A percentile compares a stretch with the other conserved stretches of the same genome.
These are phyloP conservation scores for Rhodotorula sphaerocarpa DNA, from an alignment of 768 basidiomycete genomes.

Conservation along the genomic window DNA sequence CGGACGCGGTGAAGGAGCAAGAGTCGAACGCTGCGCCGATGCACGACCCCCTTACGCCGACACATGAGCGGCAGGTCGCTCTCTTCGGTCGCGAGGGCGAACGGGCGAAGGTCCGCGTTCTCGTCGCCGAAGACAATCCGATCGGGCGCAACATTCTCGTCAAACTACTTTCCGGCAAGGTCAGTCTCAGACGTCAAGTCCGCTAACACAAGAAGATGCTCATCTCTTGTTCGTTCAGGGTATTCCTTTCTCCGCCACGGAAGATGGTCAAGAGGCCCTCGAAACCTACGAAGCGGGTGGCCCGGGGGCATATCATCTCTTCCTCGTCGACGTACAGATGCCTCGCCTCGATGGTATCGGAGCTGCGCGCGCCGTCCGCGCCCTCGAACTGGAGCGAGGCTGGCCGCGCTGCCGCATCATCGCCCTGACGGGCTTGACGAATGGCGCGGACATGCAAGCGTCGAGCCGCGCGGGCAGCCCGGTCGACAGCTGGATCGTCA, in stretches of 20 bases:
- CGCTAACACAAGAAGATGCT: too few relatives aligned
- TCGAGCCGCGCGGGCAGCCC: constrained; percentile 2
- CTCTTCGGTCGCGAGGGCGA: neutral
- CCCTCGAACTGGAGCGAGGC: neutral
- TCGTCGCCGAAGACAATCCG: constrained; percentile 29
- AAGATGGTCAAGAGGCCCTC: constrained; percentile 25
- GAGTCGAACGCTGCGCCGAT: neutral
- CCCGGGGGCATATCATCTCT: neutral
- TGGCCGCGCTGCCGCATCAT: constrained; percentile 9
- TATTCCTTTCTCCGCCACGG: constrained; percentile 15
- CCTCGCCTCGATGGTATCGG: constrained; percentile 23
- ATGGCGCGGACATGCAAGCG: constrained; percentile 19
- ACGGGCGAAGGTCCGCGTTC: constrained; percentile 5
- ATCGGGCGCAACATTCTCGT: constrained; percentile 22
- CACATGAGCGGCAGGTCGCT: too few relatives aligned
- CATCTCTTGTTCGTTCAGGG: too few relatives aligned
- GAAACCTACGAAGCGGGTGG: constrained; percentile 5
- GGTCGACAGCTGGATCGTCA: constrained; percentile 28
- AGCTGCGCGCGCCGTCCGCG: constrained; percentile 8
- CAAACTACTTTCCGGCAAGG: constrained; percentile 25
- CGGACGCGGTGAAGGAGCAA: neutral
- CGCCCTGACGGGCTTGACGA: constrained; percentile 22
- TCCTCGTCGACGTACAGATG: constrained; percentile 24
- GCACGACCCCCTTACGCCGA: neutral
- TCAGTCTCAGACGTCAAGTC: too few relatives aligned